phyloP scores from a whole-genome alignment of 139 green algal genomes.

The Ulvella scutata region DNA sequence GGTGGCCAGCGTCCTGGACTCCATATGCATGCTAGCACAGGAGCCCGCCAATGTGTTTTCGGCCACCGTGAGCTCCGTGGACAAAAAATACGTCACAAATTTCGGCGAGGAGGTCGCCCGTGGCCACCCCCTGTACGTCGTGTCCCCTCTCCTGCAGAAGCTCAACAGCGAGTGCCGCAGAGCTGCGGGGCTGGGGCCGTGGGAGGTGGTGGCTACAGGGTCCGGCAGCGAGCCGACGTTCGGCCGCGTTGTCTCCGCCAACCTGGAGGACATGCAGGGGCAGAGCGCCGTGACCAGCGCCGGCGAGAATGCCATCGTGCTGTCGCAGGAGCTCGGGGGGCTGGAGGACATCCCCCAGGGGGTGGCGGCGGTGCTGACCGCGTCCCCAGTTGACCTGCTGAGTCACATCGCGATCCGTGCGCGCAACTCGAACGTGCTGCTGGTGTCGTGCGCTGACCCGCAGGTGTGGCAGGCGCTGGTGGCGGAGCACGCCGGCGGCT shows the following conservation, averaged over 20 bases:
- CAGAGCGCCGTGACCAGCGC: constrained; percentile 15
- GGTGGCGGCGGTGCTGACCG: constrained; percentile 55
- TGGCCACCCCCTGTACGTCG: constrained; percentile 53
- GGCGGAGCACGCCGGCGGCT: neutral
- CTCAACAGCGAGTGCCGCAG: constrained; percentile 41
- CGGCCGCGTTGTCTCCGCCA: constrained; percentile 11
- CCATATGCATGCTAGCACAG: constrained; percentile 37
- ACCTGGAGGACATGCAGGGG: constrained; percentile 47
- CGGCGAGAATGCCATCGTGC: constrained; percentile 25
- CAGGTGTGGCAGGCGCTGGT: constrained; percentile 22
- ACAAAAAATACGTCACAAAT: constrained; percentile 51
- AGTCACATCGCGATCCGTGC: constrained; percentile 81
- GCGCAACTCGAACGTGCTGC: constrained; percentile 44
- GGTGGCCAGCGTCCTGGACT: constrained; percentile 49
- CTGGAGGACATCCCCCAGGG: constrained; percentile 80
- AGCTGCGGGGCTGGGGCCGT: constrained; percentile 42
- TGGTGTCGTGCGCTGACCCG: constrained; percentile 62
- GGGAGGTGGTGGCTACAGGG: constrained; percentile 33
- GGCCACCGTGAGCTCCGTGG: constrained; percentile 23
- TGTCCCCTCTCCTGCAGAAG: constrained; percentile 34
- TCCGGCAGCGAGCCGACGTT: neutral
- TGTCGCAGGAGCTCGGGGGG: constrained; percentile 46
- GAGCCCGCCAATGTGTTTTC: constrained; percentile 44
- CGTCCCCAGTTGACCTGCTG: constrained; percentile 57
- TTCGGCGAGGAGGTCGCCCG: constrained; percentile 83